These are phyloP conservation scores for Styphnolobium japonicum DNA, from an alignment of 306 rosid genomes.

Conservation along the genomic window DNA sequence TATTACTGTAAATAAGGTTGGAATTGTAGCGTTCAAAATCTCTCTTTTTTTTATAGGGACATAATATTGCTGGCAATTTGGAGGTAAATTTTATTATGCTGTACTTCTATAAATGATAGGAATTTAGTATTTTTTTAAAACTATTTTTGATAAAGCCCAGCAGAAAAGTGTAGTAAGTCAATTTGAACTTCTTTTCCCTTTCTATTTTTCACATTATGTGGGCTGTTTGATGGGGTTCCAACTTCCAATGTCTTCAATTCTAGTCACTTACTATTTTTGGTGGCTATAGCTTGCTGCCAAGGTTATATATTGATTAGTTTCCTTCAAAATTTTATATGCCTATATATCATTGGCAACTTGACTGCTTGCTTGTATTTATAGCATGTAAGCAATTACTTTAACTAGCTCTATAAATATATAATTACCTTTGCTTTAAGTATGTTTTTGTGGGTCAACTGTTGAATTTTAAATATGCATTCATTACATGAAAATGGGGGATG, in stretches of 20 bases:
- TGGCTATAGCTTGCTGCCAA: not conserved
- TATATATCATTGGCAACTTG: not conserved
- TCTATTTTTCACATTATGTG: not conserved
- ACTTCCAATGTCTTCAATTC: not conserved
- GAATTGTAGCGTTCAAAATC: not conserved
- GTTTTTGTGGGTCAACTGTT: not conserved
- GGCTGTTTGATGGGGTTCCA: not conserved
- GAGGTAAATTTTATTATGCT: not conserved
- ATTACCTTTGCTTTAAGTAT: not conserved
- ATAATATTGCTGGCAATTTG: not conserved
- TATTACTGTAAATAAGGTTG: not conserved
- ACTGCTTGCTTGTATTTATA: constrained; percentile 8
- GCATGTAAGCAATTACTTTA: not conserved
- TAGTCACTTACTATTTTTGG: not conserved
- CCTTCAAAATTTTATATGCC: constrained; percentile 6
- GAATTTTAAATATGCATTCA: not conserved
- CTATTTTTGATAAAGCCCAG: not conserved
- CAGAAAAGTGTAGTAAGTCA: not conserved
- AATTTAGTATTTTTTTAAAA: not conserved
- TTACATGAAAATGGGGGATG: constrained; percentile 7
- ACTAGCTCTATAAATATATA: not conserved
- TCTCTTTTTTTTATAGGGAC: not conserved
- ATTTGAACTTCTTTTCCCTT: not conserved
- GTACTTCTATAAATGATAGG: not conserved
- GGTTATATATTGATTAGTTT: not conserved